Percentiles rank a stretch among this genome's conserved stretches.
These are phyloP conservation scores for Fusarium sp. DNA, from an alignment of 2,329 filamentous ascomycete genomes.

Conservation along the genomic window DNA sequence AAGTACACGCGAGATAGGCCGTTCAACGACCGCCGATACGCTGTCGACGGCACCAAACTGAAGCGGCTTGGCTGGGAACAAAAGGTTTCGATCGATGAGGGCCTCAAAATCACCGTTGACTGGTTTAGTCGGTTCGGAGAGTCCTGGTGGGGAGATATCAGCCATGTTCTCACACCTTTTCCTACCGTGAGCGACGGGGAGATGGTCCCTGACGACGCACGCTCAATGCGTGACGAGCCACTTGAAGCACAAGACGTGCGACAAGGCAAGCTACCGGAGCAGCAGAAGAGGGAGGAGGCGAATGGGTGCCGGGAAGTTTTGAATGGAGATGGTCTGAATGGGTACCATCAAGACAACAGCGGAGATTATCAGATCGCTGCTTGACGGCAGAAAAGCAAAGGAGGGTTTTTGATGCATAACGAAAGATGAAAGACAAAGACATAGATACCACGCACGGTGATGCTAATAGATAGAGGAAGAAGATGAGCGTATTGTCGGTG, in stretches of 20 bases:
- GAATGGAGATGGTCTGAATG: conserved; percentile 17
- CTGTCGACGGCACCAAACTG: conserved; percentile 76
- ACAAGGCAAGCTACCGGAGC: conserved; percentile 24
- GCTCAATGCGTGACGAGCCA: conserved; percentile 51
- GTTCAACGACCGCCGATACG: conserved; percentile 80
- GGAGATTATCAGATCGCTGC: conserved; percentile 20
- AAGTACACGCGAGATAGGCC: conserved; percentile 81
- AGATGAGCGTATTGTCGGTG: conserved; percentile 4
- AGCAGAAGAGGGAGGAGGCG: conserved; percentile 21
- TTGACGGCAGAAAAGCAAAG: conserved; percentile 13
- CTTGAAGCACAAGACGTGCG: conserved; percentile 41
- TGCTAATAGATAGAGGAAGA: conserved; percentile 24
- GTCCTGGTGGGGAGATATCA: conserved; percentile 78
- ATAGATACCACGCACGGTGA: conserved; percentile 36
- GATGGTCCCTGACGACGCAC: conserved; percentile 62
- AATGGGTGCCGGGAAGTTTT: conserved; percentile 21
- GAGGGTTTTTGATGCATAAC: not conserved
- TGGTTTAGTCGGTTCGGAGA: conserved; percentile 77
- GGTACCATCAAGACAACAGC: conserved; percentile 10
- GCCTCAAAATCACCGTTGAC: conserved; percentile 71
- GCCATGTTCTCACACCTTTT: conserved; percentile 74
- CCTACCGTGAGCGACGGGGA: conserved; percentile 68
- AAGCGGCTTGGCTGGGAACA: conserved; percentile 75
- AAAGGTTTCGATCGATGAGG: conserved; percentile 71
- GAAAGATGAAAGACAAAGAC: conserved; percentile 16